Conservation (phyloP, 768 basidiomycete genomes). For the Coprinopsis cinerea region DNA sequence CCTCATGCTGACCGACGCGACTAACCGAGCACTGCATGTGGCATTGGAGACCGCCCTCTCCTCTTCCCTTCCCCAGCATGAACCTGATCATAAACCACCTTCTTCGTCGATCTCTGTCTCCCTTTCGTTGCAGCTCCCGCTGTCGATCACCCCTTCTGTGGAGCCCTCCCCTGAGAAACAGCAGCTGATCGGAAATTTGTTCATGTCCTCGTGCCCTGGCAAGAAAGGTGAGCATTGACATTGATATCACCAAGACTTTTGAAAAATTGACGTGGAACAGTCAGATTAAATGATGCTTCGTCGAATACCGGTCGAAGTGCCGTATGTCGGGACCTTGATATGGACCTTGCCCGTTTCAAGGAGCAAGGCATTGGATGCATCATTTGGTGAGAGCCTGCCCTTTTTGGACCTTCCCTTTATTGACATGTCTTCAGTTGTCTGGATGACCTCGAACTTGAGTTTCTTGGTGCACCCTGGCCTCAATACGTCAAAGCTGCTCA, state of each 20-base stretch:
- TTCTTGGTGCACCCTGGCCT: constrained; percentile 82
- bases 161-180: background rate
- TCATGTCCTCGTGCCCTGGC: constrained; percentile 88
- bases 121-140: constrained; percentile 10
- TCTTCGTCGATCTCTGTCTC: constrained; percentile 16
- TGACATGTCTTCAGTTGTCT: constrained; percentile 51
- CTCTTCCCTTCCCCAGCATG: background rate
- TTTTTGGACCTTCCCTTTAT: constrained; percentile 1
- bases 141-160: background rate
- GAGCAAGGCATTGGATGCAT: constrained; percentile 72
- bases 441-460: constrained; percentile 77
- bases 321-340: constrained; percentile 76
- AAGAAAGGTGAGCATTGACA: constrained; percentile 68
- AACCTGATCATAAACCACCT: background rate
- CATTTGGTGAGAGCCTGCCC: constrained; percentile 54
- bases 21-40: constrained; percentile 26
- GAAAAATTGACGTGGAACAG: constrained; percentile 27
- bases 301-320: constrained; percentile 63
- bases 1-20: constrained; percentile 9
- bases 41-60: constrained; percentile 30
- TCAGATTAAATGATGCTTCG: constrained; percentile 66
- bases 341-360: constrained; percentile 73
- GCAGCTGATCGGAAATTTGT: constrained; percentile 91
- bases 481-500: constrained; percentile 65
- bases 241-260: background rate